These are phyloP conservation scores for Ramularia endophylla DNA, from an alignment of 2,329 filamentous ascomycete species.

Conservation along the genomic window DNA sequence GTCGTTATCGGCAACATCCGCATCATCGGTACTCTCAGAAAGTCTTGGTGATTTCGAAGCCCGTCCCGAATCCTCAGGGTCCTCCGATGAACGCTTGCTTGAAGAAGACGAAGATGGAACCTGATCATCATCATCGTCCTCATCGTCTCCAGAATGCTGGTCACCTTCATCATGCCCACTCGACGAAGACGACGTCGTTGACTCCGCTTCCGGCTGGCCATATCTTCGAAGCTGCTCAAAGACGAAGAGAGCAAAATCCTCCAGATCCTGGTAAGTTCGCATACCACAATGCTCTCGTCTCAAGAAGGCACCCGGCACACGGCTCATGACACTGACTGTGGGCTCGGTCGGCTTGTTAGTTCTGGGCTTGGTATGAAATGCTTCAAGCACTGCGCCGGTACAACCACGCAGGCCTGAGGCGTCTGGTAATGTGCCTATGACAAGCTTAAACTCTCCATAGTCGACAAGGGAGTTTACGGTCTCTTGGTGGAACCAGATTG, in stretches of 20 bases:
- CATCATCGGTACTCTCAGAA: too few species aligned
- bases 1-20: too few species aligned
- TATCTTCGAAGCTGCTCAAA: constrained; percentile 4
- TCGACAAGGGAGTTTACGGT: not conserved
- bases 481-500: constrained; percentile 7
- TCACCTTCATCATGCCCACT: too few species aligned
- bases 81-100: too few species aligned
- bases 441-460: constrained; percentile 6
- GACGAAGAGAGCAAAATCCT: constrained; percentile 1
- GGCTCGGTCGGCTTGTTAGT: not conserved
- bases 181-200: too few species aligned
- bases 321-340: not conserved
- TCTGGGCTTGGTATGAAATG: constrained; percentile 5
- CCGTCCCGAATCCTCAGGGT: too few species aligned
- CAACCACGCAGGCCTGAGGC: not conserved
- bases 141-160: too few species aligned
- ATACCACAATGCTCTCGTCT: constrained; percentile 2
- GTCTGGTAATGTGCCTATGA: constrained; percentile 4
- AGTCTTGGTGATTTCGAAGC: too few species aligned
- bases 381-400: constrained; percentile 5
- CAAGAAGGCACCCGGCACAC: constrained; percentile 1
- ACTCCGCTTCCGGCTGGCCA: too few species aligned
- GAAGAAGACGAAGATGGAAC: too few species aligned
- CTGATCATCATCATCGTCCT: not conserved
- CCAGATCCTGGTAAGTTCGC: constrained; percentile 3